Evolutionary conservation across 371 early-diverging fungal genomes (phyloP), one percentile per base, ranked within the genome.

Genomic region (Mucor ambiguus): DNA sequence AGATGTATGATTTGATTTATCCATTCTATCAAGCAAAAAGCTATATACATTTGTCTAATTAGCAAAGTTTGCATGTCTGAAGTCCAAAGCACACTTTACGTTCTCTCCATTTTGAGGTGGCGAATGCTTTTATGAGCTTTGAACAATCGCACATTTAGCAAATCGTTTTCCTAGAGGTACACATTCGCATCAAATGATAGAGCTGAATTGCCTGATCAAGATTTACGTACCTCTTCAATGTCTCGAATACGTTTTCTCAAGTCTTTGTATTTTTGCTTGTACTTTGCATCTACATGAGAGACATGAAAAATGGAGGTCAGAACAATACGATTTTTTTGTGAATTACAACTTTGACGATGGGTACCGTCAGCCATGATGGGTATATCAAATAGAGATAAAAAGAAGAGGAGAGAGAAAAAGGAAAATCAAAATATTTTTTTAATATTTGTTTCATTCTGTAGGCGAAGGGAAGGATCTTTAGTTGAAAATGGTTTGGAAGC

Each of bases 221-320:
- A 55, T 8, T n/a, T 11, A 33, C 63, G 62, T 81, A 88, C 88
- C 63, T 82, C 82, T 79, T 88, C 88, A 69, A 85, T 85, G 46
- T 81, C 82, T 41, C 83, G 77, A 64, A 81, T 84, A 67, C 85
- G 79, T 64, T 81, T 85, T 67, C 86, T 88, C 18, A 88, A 79
- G 20, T 87, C 84, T 64, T 87, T 86, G 24, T 74, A 69, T 61
- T 73, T 82, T 60, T 79, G 75, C 52, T 72, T 73, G 60, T 66
- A 26, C 12, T 66, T 60, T 60, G n/a, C 14, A 6, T 38, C 35
- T 55, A 24, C 10, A 49, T 49, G 14, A 16, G 11, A 11, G 1
- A 6, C 30, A 0, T 41, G 29, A 8, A 18, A 57, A 55, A 38
- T 1, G 10, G 41, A 24, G 3, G 24, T 33, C 14, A 58, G 26